These are phyloP conservation scores for Physcomitrellopsis africana DNA, from an alignment of 225 moss, liverwort and hornwort genomes.

Conservation along the genomic window DNA sequence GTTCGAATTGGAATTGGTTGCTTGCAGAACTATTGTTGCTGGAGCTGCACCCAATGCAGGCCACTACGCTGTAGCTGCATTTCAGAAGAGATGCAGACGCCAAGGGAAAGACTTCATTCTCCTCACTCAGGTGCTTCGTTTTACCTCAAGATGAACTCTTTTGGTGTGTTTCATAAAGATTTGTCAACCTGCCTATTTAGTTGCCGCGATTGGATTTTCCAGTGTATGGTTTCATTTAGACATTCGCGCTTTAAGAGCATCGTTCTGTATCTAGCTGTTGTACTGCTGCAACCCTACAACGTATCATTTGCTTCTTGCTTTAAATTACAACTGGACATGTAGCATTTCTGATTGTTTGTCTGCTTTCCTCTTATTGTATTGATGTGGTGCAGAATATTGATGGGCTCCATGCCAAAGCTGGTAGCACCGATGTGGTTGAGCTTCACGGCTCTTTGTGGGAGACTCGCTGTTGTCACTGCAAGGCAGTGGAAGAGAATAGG, in stretches of 20 bases:
- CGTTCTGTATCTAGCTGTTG: background rate
- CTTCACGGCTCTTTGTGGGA: constrained; percentile 98
- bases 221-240: background rate
- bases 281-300: background rate
- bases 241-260: background rate
- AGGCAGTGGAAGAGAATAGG: constrained; percentile 58
- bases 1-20: constrained; percentile 12
- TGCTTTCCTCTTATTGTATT: background rate
- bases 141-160: background rate
- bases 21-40: constrained; percentile 68
- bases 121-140: constrained; percentile 75
- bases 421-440: constrained; percentile 79
- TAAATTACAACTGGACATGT: background rate
- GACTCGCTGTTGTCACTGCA: constrained; percentile 82
- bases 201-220: background rate
- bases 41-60: constrained; percentile 72
- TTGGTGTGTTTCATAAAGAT: constrained; percentile 1
- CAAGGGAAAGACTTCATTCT: constrained; percentile 66
- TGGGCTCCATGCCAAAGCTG: constrained; percentile 74
- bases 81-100: constrained; percentile 66
- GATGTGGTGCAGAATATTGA: constrained; percentile 74
- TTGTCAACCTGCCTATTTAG: background rate
- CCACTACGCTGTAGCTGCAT: constrained; percentile 76
- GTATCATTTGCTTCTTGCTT: background rate
- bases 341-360: constrained; percentile 4